phyloP scores from a whole-genome alignment of 1,139 yeast species.

The Pneumocystis canis region DNA sequence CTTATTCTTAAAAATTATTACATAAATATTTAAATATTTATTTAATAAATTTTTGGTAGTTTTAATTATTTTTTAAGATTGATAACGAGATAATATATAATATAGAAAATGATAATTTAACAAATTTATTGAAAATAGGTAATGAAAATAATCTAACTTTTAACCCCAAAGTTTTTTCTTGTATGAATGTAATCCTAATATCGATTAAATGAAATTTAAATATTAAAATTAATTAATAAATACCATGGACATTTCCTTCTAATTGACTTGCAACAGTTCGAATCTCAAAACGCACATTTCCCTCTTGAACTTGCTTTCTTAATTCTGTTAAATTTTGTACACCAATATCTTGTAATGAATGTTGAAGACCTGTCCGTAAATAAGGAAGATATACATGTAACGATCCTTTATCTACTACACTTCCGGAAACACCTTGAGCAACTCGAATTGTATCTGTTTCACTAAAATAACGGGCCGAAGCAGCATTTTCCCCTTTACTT shows the following conservation, averaged over 20 bases:
- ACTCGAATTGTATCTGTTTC: conserved; percentile 90
- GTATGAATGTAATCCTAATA: neutral
- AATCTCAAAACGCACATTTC: conserved; percentile 81
- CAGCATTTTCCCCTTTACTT: conserved; percentile 67
- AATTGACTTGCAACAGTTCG: conserved; percentile 98
- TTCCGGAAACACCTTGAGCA: conserved; percentile 98
- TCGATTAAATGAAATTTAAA: conserved; percentile 51
- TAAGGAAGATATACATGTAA: conserved; percentile 86
- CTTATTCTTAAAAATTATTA: conserved; percentile 37
- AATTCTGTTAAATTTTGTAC: conserved; percentile 49
- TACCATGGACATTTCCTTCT: conserved; percentile 96
- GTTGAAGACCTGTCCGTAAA: conserved; percentile 89
- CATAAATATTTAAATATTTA: conserved; percentile 16
- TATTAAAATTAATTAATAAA: conserved; percentile 74
- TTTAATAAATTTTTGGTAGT: neutral
- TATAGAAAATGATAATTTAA: neutral
- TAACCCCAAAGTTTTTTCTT: neutral
- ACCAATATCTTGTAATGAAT: conserved; percentile 97
- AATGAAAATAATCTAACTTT: neutral
- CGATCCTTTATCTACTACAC: conserved; percentile 94
- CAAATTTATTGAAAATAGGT: neutral
- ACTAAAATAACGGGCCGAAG: conserved; percentile 94
- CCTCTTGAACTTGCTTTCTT: conserved; percentile 48
- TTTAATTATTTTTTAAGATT: neutral
- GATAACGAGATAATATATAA: neutral